Conservation (phyloP, 495 filamentous ascomycete species). For the Aspergillus coremiiformis region DNA sequence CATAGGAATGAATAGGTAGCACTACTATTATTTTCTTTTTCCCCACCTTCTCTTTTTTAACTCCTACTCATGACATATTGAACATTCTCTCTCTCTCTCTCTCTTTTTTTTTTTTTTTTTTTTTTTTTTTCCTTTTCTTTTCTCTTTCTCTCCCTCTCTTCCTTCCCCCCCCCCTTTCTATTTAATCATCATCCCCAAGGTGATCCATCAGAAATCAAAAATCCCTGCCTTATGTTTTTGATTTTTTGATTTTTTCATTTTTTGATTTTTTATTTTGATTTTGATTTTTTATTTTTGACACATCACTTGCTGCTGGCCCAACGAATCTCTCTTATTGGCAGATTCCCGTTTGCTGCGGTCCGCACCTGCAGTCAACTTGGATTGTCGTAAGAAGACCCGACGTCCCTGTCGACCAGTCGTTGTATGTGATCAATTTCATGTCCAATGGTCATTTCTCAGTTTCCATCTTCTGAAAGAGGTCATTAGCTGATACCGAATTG, state of each 20-base stretch:
- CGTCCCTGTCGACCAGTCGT: background rate
- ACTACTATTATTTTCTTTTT: too few species aligned
- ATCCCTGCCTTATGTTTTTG: too few species aligned
- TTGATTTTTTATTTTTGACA: conserved; percentile 3
- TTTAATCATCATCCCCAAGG: background rate
- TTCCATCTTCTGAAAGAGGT: background rate
- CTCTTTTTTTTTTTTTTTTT: background rate
- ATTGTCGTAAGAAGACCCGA: background rate
- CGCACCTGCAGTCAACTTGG: background rate
- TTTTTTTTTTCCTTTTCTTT: background rate
- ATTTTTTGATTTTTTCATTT: too few species aligned
- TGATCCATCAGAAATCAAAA: conserved; percentile 6
- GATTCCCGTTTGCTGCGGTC: background rate
- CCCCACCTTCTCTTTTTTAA: too few species aligned
- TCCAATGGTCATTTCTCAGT: background rate
- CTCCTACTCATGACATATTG: too few species aligned
- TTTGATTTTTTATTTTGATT: too few species aligned
- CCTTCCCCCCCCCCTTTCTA: background rate
- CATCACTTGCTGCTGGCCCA: background rate
- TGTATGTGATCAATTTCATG: background rate
- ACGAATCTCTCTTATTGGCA: background rate
- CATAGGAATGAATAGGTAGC: too few species aligned
- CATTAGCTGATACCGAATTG: background rate
- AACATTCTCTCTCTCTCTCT: too few species aligned
- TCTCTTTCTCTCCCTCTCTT: background rate